Evolutionary conservation across 306 rosid species (phyloP).

Genomic region (Begonia peltatifolia): DNA sequence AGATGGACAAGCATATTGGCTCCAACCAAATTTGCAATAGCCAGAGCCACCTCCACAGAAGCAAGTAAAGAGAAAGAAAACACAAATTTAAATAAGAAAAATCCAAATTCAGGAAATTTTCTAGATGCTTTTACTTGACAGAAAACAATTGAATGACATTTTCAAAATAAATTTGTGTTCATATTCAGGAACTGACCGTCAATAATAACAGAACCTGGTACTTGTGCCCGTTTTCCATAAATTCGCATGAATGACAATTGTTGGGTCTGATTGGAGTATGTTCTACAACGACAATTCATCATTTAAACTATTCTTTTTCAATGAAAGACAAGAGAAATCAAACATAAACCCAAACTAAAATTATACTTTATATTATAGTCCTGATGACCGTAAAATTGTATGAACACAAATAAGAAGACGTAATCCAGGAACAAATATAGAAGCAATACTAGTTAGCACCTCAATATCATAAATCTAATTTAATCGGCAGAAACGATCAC

Average conservation of each 20-base stretch:
- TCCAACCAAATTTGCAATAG: conserved; percentile 93
- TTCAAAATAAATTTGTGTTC: neutral
- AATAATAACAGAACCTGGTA: conserved; percentile 61
- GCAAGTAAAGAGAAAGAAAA: neutral
- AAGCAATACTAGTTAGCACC: neutral
- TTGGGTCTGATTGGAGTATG: conserved; percentile 15
- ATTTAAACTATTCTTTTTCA: no score
- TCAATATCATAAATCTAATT: neutral
- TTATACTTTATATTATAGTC: no score
- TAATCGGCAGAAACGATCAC: neutral
- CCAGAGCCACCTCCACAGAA: conserved; percentile 76
- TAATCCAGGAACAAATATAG: no score
- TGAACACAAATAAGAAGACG: no score
- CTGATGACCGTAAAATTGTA: no score
- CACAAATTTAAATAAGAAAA: neutral
- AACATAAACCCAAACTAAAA: no score
- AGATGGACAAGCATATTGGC: conserved; percentile 45
- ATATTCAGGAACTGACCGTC: conserved; percentile 40
- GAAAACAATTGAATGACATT: neutral
- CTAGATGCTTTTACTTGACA: no score
- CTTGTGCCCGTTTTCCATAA: conserved; percentile 43
- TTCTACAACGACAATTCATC: conserved; percentile 24
- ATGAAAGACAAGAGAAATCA: no score
- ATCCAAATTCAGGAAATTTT: neutral
- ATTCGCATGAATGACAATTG: conserved; percentile 45